Evolutionary conservation across 352 stramenopile species (phyloP).

Genomic region (Globisporangium carolinianum): DNA sequence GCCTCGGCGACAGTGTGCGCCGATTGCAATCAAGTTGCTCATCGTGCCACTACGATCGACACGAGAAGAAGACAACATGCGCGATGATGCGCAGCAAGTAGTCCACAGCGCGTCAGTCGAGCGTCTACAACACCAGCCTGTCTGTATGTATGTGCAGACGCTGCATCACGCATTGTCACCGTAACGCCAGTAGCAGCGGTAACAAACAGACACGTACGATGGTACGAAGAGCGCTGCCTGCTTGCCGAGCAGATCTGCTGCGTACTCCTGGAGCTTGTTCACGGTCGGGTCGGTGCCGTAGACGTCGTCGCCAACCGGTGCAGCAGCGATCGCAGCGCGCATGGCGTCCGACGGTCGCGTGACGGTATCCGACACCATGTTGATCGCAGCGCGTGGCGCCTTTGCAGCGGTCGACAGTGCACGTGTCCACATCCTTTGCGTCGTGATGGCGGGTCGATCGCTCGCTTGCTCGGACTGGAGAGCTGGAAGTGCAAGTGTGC

Average conservation of each 20-base stretch:
- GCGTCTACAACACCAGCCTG: no score
- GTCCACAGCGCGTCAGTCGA: neutral
- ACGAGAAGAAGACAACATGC: no score
- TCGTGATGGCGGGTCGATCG: no score
- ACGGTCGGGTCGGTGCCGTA: conserved; percentile 91
- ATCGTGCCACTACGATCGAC: conserved; percentile 87
- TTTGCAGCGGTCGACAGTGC: conserved; percentile 2
- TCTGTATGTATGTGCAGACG: neutral
- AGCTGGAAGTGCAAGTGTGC: no score
- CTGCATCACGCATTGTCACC: no score
- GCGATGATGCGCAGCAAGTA: no score
- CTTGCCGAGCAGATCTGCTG: conserved; percentile 93
- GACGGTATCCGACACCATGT: conserved; percentile 97
- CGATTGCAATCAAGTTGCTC: conserved; percentile 95
- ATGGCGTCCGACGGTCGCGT: conserved; percentile 90
- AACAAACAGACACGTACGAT: conserved; percentile 41
- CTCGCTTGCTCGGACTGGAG: neutral
- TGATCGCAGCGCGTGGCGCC: conserved; percentile 33
- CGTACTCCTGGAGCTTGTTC: conserved; percentile 87
- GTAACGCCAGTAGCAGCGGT: no score
- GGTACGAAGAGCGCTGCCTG: conserved; percentile 93
- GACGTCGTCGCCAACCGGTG: conserved; percentile 74
- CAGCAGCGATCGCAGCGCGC: conserved; percentile 83
- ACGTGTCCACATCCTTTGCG: conserved; percentile 7
- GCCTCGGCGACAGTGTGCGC: conserved; percentile 89